phyloP scores from a whole-genome alignment of 768 basidiomycete species.

The Hypsizygus marmoreus region DNA sequence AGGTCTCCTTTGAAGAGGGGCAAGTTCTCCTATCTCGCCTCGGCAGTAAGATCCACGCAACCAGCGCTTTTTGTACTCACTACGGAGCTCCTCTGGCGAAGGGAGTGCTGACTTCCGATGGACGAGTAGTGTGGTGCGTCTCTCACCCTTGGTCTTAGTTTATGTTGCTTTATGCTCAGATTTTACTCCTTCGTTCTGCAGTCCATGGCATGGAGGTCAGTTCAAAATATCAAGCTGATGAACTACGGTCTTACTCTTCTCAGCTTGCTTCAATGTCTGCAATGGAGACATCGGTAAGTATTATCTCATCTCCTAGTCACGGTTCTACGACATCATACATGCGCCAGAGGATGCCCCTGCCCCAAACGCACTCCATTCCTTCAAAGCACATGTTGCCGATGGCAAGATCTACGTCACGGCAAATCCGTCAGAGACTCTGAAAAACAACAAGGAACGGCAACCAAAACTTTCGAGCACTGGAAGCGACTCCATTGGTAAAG shows the following conservation, averaged over 20 bases:
- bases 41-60: constrained; percentile 75
- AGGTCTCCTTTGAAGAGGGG: constrained; percentile 75
- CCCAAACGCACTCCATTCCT: constrained; percentile 76
- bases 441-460: constrained; percentile 65
- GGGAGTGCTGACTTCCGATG: constrained; percentile 78
- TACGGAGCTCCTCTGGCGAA: constrained; percentile 88
- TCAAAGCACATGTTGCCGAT: constrained; percentile 62
- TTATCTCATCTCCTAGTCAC: constrained; percentile 4
- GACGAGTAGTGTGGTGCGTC: constrained; percentile 74
- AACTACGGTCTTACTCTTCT: neutral
- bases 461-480: constrained; percentile 55
- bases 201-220: constrained; percentile 87
- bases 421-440: constrained; percentile 56
- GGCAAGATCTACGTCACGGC: constrained; percentile 84
- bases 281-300: constrained; percentile 76
- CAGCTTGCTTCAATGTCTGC: constrained; percentile 87
- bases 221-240: neutral
- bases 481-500: constrained; percentile 51
- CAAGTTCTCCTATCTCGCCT: constrained; percentile 80
- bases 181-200: no score
- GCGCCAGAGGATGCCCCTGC: constrained; percentile 85
- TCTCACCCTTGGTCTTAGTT: neutral
- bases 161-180: no score
- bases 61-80: constrained; percentile 86
- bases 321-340: constrained; percentile 12